Evolutionary conservation across 805 yeast species (phyloP), one percentile per base, ranked within the genome.

Genomic region (Saitoella complicata): DNA sequence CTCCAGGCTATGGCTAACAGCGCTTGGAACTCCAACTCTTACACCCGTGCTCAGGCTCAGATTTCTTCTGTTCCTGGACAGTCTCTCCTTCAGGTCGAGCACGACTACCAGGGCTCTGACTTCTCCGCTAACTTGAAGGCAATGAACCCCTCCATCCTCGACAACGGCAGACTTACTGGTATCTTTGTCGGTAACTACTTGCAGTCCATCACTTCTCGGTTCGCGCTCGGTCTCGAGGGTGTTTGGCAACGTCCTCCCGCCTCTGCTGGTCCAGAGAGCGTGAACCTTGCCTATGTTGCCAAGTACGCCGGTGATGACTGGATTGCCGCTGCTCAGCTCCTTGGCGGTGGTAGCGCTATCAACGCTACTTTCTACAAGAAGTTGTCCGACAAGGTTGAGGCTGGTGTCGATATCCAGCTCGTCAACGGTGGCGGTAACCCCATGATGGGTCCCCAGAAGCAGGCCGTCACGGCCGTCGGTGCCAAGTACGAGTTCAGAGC

Each of bases 401-500:
- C 94, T 46, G 96, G 95, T 64, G 68, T 87, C 51, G 94, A 86
- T 69, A 78, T 94, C 47, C 79, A 80, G 57, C 63, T 85, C 58
- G 63, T 66, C 42, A 61, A 61, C 44, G 51, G 58, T 44, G 65
- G 65, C 49, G 51, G 59, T 39, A 45, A 53, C 41, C 58, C 48
- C 48, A 47, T 82, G 64, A 81, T 88, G 59, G 76, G 82, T 51
- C 87, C 88, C 49, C 75, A 78, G 55, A 85, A 83, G 61, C 83
- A 94, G 33, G 97, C 94, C 59, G 73, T 75, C 57, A 87, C 98
- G 55, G 82, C 95, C 49, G 62, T 88, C 46, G 98, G 96, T 67
- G 94, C 95, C 57, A 91, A 88, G 69, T 88, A 88, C 67, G 97
- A 91, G 70, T 91, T 85, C 74, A 85, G 96, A 70, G 93, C 85